phyloP scores from a whole-genome alignment of 2,329 filamentous ascomycete species.

The Colletotrichum higginsianum region DNA sequence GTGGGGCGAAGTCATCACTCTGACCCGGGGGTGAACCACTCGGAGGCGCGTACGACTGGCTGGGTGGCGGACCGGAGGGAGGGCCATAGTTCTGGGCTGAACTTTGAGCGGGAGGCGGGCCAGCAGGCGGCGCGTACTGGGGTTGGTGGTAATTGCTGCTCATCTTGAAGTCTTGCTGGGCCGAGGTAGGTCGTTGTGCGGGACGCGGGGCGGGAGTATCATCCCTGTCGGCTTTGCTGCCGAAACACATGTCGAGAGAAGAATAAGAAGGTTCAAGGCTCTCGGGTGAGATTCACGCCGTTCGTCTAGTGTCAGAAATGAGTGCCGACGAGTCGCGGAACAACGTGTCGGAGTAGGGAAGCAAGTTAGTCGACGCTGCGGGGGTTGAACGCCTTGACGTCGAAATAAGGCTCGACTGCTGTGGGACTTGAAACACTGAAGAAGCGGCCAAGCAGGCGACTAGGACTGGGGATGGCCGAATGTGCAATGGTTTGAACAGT shows the following conservation, averaged over 20 bases:
- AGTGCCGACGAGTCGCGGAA: slow-evolving; percentile 7
- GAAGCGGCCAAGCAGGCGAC: background rate
- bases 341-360: background rate
- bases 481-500: background rate
- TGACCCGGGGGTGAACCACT: slow-evolving; percentile 33
- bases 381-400: slow-evolving; percentile 32
- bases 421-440: slow-evolving; percentile 26
- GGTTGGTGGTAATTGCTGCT: slow-evolving; percentile 45
- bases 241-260: slow-evolving; percentile 63
- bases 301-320: slow-evolving; percentile 30
- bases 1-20: slow-evolving; percentile 48
- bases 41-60: slow-evolving; percentile 44
- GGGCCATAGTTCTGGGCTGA: slow-evolving; percentile 44
- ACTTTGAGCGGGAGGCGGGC: slow-evolving; percentile 35
- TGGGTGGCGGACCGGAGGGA: slow-evolving; percentile 47
- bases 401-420: slow-evolving; percentile 28
- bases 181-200: slow-evolving; percentile 44
- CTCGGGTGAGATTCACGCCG: slow-evolving; percentile 18
- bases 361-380: background rate
- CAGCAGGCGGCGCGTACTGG: slow-evolving; percentile 47
- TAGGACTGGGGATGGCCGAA: background rate
- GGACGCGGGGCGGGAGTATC: slow-evolving; percentile 59
- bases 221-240: slow-evolving; percentile 58
- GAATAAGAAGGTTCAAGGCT: background rate
- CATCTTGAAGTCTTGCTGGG: slow-evolving; percentile 45